A percentile compares a stretch with the other conserved stretches of the same genome.
These are phyloP conservation scores for Blastomyces percursus DNA, from an alignment of 2,329 filamentous ascomycete genomes.

Conservation along the genomic window DNA sequence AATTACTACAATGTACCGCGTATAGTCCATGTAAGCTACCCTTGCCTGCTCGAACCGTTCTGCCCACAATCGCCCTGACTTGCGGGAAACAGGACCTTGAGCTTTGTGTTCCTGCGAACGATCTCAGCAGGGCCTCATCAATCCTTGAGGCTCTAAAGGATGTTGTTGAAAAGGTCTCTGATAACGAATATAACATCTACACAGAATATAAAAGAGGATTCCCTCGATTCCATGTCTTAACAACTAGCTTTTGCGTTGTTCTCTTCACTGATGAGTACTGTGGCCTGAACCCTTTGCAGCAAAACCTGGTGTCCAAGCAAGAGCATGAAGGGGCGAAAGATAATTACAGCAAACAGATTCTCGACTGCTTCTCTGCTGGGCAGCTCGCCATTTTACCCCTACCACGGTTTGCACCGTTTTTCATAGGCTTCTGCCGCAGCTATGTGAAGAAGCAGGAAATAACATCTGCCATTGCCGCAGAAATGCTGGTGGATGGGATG, in stretches of 20 bases:
- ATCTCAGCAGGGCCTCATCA: conserved; percentile 1
- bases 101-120: conserved; percentile 8
- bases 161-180: conserved; percentile 24
- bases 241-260: conserved; percentile 9
- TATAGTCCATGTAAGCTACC: conserved; percentile 7
- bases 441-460: conserved; percentile 17
- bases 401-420: conserved; percentile 17
- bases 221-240: conserved; percentile 13
- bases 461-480: conserved; percentile 19
- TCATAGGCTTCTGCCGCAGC: conserved; percentile 15
- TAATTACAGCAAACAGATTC: conserved; percentile 57
- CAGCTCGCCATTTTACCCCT: conserved; percentile 14
- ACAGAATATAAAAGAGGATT: conserved; percentile 19
- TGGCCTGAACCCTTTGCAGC: conserved; percentile 13
- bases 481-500: conserved; percentile 22
- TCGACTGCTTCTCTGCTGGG: conserved; percentile 52
- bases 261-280: conserved; percentile 15
- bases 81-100: conserved; percentile 8
- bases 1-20: conserved; percentile 12
- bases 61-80: not conserved
- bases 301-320: conserved; percentile 5
- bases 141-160: conserved; percentile 35
- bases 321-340: conserved; percentile 53
- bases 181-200: conserved; percentile 15
- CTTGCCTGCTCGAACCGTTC: not conserved